These are phyloP conservation scores for Melampsora abietis-canadensis DNA, from an alignment of 1,284 basidiomycete genomes.

Conservation along the genomic window DNA sequence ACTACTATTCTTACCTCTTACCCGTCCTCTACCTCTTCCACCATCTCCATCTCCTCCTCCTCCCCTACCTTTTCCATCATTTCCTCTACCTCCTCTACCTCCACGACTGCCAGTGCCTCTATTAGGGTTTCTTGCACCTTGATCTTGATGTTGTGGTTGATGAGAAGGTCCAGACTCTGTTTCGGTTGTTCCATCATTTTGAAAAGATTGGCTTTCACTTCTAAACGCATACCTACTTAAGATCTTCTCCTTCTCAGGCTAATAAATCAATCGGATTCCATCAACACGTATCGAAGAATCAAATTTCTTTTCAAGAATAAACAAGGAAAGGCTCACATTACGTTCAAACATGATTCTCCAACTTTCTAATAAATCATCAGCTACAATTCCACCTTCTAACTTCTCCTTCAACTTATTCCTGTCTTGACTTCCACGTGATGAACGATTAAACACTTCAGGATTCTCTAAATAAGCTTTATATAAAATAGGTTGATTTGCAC, in stretches of 20 bases:
- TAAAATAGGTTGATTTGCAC: constrained; percentile 4
- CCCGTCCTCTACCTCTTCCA: constrained; percentile 12
- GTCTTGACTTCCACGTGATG: not conserved
- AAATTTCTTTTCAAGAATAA: too few species aligned
- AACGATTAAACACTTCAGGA: not conserved
- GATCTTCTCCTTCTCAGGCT: constrained; percentile 15
- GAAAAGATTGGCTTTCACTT: not conserved
- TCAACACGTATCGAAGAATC: too few species aligned
- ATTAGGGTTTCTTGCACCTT: constrained; percentile 50
- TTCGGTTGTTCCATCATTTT: not conserved
- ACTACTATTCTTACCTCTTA: constrained; percentile 2
- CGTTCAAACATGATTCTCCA: constrained; percentile 32
- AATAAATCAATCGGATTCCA: not conserved
- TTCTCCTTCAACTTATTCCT: not conserved
- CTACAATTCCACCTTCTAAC: not conserved
- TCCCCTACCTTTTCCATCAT: constrained; percentile 18
- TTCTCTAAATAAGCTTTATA: not conserved
- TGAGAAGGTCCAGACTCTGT: too few species aligned
- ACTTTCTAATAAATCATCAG: constrained; percentile 27
- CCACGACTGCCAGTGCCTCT: constrained; percentile 47
- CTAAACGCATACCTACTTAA: not conserved
- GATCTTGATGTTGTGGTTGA: constrained; percentile 24
- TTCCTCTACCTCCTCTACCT: constrained; percentile 50
- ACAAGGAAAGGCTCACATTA: constrained; percentile 6
- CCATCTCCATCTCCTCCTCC: constrained; percentile 13